Conservation (phyloP, 257 asterid genomes). For the Solanum tacnaense region DNA sequence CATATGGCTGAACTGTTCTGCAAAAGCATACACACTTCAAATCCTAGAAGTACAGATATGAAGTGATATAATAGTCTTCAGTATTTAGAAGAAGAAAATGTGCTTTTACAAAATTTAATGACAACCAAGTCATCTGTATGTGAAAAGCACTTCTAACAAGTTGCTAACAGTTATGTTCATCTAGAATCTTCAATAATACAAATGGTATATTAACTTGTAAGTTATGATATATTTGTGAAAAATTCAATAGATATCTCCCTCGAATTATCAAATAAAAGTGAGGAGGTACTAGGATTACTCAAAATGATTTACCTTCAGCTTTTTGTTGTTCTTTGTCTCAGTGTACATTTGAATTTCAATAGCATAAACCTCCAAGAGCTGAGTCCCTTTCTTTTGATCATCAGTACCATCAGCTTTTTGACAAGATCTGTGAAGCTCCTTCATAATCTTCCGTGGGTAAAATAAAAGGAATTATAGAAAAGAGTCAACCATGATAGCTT, state of each 20-base stretch:
- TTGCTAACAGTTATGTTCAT: background rate
- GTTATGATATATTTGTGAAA: background rate
- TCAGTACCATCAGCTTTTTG: slow-evolving; percentile 93
- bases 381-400: slow-evolving; percentile 99
- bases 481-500: background rate
- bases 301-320: slow-evolving; percentile 56
- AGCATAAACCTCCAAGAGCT: slow-evolving; percentile 89
- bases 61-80: background rate
- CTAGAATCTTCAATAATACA: background rate
- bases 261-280: background rate
- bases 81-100: background rate
- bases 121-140: background rate
- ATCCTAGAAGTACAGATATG: background rate
- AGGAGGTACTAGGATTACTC: background rate
- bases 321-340: slow-evolving; percentile 92
- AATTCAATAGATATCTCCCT: background rate
- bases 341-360: slow-evolving; percentile 97
- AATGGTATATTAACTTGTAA: background rate
- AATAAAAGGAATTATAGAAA: background rate
- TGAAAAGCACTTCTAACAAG: background rate
- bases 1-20: background rate
- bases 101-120: background rate
- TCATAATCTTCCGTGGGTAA: slow-evolving; percentile 43
- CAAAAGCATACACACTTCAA: background rate
- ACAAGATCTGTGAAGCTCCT: slow-evolving; percentile 95